Conservation (phyloP, 371 early-diverging fungal genomes). For the Synchytrium microbalum region DNA sequence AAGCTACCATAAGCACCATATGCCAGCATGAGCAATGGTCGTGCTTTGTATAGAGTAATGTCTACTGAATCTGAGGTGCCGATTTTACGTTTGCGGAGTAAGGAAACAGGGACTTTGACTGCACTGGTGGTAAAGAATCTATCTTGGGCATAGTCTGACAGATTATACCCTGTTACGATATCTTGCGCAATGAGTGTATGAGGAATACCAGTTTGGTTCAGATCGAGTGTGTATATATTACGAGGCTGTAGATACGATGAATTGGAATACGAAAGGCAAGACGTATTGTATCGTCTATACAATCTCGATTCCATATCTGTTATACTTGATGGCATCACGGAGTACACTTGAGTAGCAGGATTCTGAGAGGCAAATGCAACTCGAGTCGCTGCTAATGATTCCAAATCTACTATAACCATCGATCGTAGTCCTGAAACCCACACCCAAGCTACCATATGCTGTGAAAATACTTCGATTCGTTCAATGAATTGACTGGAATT, state of each 20-base stretch:
- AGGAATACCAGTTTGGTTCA: not conserved
- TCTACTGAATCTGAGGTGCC: not conserved
- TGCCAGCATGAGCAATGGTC: conserved; percentile 29
- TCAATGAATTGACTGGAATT: conserved; percentile 22
- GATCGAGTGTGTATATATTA: too few species aligned
- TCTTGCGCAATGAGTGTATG: not conserved
- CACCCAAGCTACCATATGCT: conserved; percentile 39
- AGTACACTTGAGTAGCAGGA: conserved; percentile 14
- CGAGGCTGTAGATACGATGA: too few species aligned
- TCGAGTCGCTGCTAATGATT: not conserved
- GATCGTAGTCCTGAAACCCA: conserved; percentile 31
- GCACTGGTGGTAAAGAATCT: not conserved
- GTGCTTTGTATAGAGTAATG: conserved; percentile 1
- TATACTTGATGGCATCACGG: conserved; percentile 24
- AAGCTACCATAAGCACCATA: conserved; percentile 52
- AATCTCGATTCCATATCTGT: conserved; percentile 30
- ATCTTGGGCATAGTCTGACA: not conserved
- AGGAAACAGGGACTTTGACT: not conserved
- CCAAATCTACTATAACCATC: conserved; percentile 6
- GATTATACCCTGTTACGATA: not conserved
- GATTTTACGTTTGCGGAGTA: not conserved
- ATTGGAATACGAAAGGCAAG: conserved; percentile 19
- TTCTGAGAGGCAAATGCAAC: not conserved
- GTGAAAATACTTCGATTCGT: conserved; percentile 31
- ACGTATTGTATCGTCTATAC: conserved; percentile 8